Conservation (phyloP, 2,329 filamentous ascomycete genomes). For the Myriosclerotinia scirpicola region DNA sequence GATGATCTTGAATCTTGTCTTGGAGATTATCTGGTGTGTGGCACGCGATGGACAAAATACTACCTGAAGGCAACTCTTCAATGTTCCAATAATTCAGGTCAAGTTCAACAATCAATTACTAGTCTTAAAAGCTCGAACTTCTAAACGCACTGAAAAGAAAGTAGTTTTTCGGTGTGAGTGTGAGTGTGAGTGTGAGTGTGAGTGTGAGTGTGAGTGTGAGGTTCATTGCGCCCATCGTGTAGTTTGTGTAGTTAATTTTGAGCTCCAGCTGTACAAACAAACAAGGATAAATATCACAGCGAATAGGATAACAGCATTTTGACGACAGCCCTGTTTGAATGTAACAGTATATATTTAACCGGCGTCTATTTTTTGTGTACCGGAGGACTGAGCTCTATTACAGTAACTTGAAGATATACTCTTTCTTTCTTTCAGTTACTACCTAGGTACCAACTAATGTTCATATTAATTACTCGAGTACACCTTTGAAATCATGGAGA, state of each 20-base stretch:
- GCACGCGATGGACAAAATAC: neutral
- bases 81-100: too few relatives aligned
- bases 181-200: too few relatives aligned
- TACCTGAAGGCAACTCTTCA: too few relatives aligned
- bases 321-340: neutral
- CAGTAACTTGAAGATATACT: conserved; percentile 7
- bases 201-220: too few relatives aligned
- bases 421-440: neutral
- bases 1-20: neutral
- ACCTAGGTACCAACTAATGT: neutral
- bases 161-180: too few relatives aligned
- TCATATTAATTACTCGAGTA: neutral
- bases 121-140: too few relatives aligned
- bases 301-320: conserved; percentile 4
- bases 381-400: neutral
- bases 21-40: neutral
- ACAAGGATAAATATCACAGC: neutral
- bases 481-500: neutral
- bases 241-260: neutral
- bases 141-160: too few relatives aligned
- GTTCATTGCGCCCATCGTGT: too few relatives aligned
- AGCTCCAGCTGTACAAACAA: neutral
- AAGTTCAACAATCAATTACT: too few relatives aligned
- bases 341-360: conserved; percentile 1
- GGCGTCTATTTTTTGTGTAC: neutral